Evolutionary conservation across 176 grass and related monocot species (phyloP), one percentile per base, ranked within the genome.

Genomic region (Pharus latifolius): DNA sequence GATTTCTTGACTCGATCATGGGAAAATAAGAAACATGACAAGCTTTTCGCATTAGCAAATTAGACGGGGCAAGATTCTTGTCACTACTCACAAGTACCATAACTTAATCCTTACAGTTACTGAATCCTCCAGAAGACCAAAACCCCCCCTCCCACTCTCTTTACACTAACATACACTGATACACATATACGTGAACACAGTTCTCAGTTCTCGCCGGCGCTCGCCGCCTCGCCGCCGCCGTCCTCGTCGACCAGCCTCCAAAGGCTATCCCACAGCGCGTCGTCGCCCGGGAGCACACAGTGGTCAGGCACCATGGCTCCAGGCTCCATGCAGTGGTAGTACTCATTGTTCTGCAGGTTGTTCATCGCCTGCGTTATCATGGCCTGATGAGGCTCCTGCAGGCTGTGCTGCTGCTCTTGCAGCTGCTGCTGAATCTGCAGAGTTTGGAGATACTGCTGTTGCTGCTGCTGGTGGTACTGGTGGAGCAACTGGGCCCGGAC

Each of bases 401-500:
- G 71, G 56, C 71, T 74, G 43, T 62, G 73, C 6, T 81, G 79
- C 40, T 85, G 71, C 16, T 85, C 76, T 2, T 76, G 77, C 30
- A 85, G 77, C 40, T 75, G 56, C 14, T 76, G 76, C 22, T 69
- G 30, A n/a, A 55, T 53, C 30, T 75, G 58, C 0, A 86, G 65
- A 38, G 70, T 71, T 77, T 86, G 78, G 3, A 56, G 56, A 40
- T 85, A 64, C 49, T 85, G 56, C 67, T 73, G 70, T 61, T 85
- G 63, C 56, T 86, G 77, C 64, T 85, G 63, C 1, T 51, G 49
- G 71, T 81, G 83, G 72, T 81, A 81, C 72, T 86, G 83, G 65
- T 86, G 78, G 10, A 86, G 83, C 56, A 76, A 72, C 83, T 81
- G 83, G 42, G 83, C 83, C 72, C 83, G 78, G 31, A 58, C 77